A percentile compares a stretch with the other conserved stretches of the same genome.
Evolutionary conservation across 2,329 filamentous ascomycete genomes (phyloP).

Genomic region (Cordyceps sp.): DNA sequence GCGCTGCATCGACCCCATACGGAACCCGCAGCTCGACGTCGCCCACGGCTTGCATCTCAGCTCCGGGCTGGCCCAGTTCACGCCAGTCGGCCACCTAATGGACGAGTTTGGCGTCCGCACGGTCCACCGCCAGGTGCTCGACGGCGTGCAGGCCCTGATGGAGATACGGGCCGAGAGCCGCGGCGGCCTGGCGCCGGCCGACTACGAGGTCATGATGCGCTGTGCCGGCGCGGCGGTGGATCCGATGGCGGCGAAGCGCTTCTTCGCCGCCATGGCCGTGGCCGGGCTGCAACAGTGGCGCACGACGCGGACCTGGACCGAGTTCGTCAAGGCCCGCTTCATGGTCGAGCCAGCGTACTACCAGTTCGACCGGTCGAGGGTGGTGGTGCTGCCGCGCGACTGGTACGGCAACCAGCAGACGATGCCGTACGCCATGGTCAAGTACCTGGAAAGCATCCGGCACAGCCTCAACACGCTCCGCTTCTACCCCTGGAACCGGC

Average conservation of each 20-base stretch:
- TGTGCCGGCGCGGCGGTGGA: slow-evolving; percentile 29
- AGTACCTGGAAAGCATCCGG: slow-evolving; percentile 14
- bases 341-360: slow-evolving; percentile 27
- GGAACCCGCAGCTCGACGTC: slow-evolving; percentile 30
- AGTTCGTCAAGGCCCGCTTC: slow-evolving; percentile 31
- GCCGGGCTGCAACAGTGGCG: slow-evolving; percentile 12
- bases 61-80: slow-evolving; percentile 21
- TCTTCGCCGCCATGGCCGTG: slow-evolving; percentile 18
- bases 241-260: slow-evolving; percentile 11
- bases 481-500: slow-evolving; percentile 14
- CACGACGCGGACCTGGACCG: slow-evolving; percentile 19
- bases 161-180: slow-evolving; percentile 13
- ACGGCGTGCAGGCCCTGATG: slow-evolving; percentile 17
- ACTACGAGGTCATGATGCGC: slow-evolving; percentile 27
- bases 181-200: slow-evolving; percentile 15
- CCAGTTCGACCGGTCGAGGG: slow-evolving; percentile 23
- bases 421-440: slow-evolving; percentile 5
- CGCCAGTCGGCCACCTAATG: slow-evolving; percentile 17
- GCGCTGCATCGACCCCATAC: slow-evolving; percentile 40
- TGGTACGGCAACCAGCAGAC: slow-evolving; percentile 10
- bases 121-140: slow-evolving; percentile 20
- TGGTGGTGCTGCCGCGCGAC: slow-evolving; percentile 23
- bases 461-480: slow-evolving; percentile 11
- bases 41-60: slow-evolving; percentile 21
- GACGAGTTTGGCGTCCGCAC: slow-evolving; percentile 28